phyloP scores from a whole-genome alignment of 2,329 filamentous ascomycete species.

The Phaeoacremonium minimum region DNA sequence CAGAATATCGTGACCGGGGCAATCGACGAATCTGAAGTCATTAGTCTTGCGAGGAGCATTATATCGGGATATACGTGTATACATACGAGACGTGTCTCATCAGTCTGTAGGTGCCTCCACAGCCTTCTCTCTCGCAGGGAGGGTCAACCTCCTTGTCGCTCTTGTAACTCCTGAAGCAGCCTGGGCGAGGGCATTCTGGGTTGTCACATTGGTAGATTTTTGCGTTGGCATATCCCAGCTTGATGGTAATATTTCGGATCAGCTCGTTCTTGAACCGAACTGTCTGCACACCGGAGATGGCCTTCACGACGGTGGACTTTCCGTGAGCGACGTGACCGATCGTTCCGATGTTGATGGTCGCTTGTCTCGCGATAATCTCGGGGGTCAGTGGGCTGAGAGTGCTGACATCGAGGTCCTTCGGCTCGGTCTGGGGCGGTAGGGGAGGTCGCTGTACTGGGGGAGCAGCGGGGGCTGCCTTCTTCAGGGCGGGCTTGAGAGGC shows the following conservation, averaged over 20 bases:
- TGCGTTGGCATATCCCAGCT: slow-evolving; percentile 98
- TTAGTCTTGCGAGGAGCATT: too few species aligned
- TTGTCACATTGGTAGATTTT: slow-evolving; percentile 99
- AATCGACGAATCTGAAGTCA: slow-evolving; percentile 79
- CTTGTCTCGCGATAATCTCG: slow-evolving; percentile 96
- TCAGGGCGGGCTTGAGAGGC: slow-evolving; percentile 79
- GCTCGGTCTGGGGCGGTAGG: slow-evolving; percentile 86
- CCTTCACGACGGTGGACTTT: slow-evolving; percentile 98
- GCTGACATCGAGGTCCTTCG: slow-evolving; percentile 79
- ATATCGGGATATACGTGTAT: slow-evolving; percentile 1
- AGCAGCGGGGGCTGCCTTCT: slow-evolving; percentile 63
- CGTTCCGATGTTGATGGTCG: slow-evolving; percentile 97
- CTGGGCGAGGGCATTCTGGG: slow-evolving; percentile 82
- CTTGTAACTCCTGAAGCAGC: slow-evolving; percentile 96
- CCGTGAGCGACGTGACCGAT: slow-evolving; percentile 99
- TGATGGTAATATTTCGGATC: slow-evolving; percentile 99
- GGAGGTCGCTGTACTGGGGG: slow-evolving; percentile 48
- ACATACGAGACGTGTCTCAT: slow-evolving; percentile 89
- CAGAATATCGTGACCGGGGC: slow-evolving; percentile 99
- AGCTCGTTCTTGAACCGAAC: slow-evolving; percentile 99
- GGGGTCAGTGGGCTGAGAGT: slow-evolving; percentile 81
- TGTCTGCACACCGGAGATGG: slow-evolving; percentile 97
- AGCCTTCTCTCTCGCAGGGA: slow-evolving; percentile 90
- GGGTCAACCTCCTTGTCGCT: slow-evolving; percentile 98
- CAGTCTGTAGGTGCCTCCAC: slow-evolving; percentile 79